Evolutionary conservation across 2,329 filamentous ascomycete genomes (phyloP), one percentile per base, ranked within the genome.

Genomic region (Dactylellina drechsleri): DNA sequence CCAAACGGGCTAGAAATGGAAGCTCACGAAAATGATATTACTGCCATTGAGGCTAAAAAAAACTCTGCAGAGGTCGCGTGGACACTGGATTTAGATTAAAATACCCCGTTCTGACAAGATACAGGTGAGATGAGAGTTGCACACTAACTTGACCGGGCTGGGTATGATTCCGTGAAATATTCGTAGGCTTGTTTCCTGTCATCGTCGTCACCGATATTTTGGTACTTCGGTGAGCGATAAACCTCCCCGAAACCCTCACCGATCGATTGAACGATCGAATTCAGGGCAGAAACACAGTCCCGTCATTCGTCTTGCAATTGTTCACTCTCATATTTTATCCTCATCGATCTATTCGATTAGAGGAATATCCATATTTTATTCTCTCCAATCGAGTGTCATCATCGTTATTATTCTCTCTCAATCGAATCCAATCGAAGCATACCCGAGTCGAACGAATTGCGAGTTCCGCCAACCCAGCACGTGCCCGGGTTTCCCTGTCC

Each of bases 391-490:
- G 47, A 18, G 13, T 49, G 4, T 45, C 40, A 16, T 60, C 16
- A 13, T 47, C 36, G 20, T 28, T 59, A 4, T 18, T 15, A 15
- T 45, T 15, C 18, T 47, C 15, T 60, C 18, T 36, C 52, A 8
- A 16, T 54, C 36, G 61, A n/a, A 41, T 18, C 26, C 15, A 45
- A 26, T 60, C 41, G 40, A 47, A 31, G 16, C 3, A 18, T 26
- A 26, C 20, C 31, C 31, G 31, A 36, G 31, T 36, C 31, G 31
- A 36, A 36, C 10, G 5, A 36, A 36, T 36, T 36, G 31, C 31
- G 31, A 36, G 60, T 60, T 67, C 64, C 64, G 64, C 64, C 64
- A 67, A 54, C 64, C 64, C n/a, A n/a, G n/a, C n/a, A n/a, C n/a
- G n/a, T n/a, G n/a, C n/a, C n/a, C 64, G 64, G 64, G 40, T 28